Evolutionary conservation across 768 basidiomycete genomes (phyloP), one percentile per base, ranked within the genome.

Genomic region (Saitozyma sp.): DNA sequence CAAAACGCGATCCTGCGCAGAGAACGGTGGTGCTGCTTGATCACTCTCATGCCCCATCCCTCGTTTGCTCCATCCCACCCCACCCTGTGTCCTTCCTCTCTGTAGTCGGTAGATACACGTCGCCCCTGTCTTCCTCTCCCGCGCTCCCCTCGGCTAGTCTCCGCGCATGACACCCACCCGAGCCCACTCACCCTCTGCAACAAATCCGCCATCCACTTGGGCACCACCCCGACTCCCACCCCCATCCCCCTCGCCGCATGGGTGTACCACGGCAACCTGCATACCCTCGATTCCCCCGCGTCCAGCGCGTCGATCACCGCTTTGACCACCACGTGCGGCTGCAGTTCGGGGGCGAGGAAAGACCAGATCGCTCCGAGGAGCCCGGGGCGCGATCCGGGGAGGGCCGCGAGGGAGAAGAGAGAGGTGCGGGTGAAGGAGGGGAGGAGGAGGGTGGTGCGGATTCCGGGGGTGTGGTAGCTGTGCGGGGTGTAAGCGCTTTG

Each of bases 361-460:
- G 82, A 83, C 79, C 84, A 86, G 46, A 87, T 69, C 1, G 49
- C 58, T 9, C 59, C 59, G 11, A 54, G 29, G 0, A 3, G 14
- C 9, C n/a, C 20, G 45, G 38, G 50, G 37, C 77, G 64, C 59
- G 80, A 82, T 41, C 78, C 71, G 5, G 89, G 86, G 48, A 87
- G 79, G 9, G 74, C 79, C 54, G 73, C 71, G 38, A 63, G 53
- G 14, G 86, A 84, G 81, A 97, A 98, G 74, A 98, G 84, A 2
- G 84, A 83, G 0, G 94, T 95, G 50, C 83, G 78, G 71, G 92
- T 82, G 75, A 91, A 89, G 1, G 91, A 90, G 0, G 95, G 88
- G 57, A 87, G 83, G 62, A 98, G 80, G 19, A 97, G 83, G 3
- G 92, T 93, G 9, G 92, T 95, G n/a, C 91, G 88, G 78, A 99